Percentiles rank a stretch among this genome's conserved stretches.
Evolutionary conservation across 371 early-diverging fungal genomes (phyloP).

Genomic region (Amoeboaphelidium protococcarum): DNA sequence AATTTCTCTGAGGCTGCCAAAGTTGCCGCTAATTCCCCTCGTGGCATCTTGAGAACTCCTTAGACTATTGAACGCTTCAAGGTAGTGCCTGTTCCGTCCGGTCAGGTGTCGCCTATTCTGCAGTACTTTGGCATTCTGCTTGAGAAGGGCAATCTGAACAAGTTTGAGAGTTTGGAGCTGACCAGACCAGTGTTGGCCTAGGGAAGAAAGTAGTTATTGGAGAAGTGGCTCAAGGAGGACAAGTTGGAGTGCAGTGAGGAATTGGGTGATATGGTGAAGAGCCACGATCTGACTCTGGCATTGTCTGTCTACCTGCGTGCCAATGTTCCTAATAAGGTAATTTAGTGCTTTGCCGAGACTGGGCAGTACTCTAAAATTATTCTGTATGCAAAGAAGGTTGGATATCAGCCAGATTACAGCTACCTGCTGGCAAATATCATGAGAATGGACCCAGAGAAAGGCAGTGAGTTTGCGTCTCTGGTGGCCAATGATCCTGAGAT

Average conservation of each 20-base stretch:
- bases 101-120: slow-evolving; percentile 70
- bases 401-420: slow-evolving; percentile 71
- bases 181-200: slow-evolving; percentile 72
- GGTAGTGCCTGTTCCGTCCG: slow-evolving; percentile 41
- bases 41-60: slow-evolving; percentile 80
- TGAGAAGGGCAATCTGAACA: slow-evolving; percentile 78
- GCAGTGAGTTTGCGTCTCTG: slow-evolving; percentile 63
- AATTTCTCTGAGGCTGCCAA: slow-evolving; percentile 74
- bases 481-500: slow-evolving; percentile 55
- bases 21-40: slow-evolving; percentile 79
- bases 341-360: slow-evolving; percentile 83
- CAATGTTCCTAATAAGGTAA: slow-evolving; percentile 67
- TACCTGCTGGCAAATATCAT: slow-evolving; percentile 65
- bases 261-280: slow-evolving; percentile 85
- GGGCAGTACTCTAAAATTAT: slow-evolving; percentile 85
- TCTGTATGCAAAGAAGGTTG: slow-evolving; percentile 75
- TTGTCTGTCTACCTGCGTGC: slow-evolving; percentile 82
- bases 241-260: slow-evolving; percentile 92
- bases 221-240: slow-evolving; percentile 95
- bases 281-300: slow-evolving; percentile 62
- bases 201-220: slow-evolving; percentile 69
- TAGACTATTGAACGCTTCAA: slow-evolving; percentile 83
- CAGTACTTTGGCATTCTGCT: slow-evolving; percentile 91
- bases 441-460: slow-evolving; percentile 72
- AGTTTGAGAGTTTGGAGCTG: slow-evolving; percentile 74